phyloP scores from a whole-genome alignment of 208 protist species.

The Leishmania amazonensis region DNA sequence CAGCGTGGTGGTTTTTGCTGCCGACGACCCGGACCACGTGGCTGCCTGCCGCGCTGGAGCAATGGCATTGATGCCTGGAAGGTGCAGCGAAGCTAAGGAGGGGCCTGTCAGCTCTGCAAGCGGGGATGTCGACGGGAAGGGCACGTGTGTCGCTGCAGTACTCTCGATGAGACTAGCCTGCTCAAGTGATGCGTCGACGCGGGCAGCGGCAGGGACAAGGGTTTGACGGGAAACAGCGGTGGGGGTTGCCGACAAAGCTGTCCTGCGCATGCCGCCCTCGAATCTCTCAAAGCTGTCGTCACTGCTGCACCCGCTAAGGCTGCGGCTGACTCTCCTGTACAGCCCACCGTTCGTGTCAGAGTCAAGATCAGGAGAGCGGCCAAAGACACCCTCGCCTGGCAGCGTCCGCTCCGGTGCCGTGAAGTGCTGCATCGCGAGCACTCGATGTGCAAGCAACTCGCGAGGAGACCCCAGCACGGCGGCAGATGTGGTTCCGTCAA shows the following conservation, averaged over 20 bases:
- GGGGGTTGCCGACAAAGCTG: background rate
- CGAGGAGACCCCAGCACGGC: background rate
- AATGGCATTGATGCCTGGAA: background rate
- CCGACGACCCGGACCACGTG: background rate
- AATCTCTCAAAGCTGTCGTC: background rate
- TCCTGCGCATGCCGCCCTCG: background rate
- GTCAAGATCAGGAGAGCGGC: slow-evolving; percentile 14
- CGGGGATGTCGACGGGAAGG: background rate
- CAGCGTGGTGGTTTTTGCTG: background rate
- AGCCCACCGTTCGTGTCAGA: background rate
- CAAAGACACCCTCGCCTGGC: slow-evolving; percentile 17
- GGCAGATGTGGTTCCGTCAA: background rate
- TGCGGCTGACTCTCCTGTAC: background rate
- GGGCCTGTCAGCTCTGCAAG: background rate
- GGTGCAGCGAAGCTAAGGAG: background rate
- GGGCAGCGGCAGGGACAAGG: background rate
- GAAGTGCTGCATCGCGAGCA: slow-evolving; percentile 16
- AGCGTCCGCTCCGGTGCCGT: slow-evolving; percentile 1
- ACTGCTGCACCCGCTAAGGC: slow-evolving; percentile 6
- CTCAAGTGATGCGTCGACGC: background rate
- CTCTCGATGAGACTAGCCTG: background rate
- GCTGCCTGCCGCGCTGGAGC: background rate
- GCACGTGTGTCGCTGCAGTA: background rate
- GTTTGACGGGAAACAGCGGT: background rate
- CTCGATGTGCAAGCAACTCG: background rate